phyloP scores from a whole-genome alignment of 2,329 filamentous ascomycete species.

The Diaporthe caulivora region DNA sequence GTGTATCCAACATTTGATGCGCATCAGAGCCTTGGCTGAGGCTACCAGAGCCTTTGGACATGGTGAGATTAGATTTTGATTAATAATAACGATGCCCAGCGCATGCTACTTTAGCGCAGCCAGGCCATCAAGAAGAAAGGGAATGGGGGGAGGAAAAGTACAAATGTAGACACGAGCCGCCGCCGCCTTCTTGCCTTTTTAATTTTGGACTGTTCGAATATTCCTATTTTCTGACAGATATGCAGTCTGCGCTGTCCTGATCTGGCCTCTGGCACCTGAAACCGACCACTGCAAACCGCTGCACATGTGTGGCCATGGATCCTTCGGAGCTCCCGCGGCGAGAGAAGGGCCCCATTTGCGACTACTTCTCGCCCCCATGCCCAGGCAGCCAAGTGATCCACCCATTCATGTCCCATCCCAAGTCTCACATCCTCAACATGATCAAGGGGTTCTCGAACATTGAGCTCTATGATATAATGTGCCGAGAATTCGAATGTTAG shows the following conservation, averaged over 20 bases:
- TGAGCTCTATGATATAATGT: neutral
- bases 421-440: neutral
- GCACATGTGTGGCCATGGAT: neutral
- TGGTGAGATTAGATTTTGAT: neutral
- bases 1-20: neutral
- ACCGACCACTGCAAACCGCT: neutral
- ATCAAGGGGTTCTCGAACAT: neutral
- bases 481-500: neutral
- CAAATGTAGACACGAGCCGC: neutral
- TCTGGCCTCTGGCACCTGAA: neutral
- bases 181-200: neutral
- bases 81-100: neutral
- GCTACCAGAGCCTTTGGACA: neutral
- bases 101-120: neutral
- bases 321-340: neutral
- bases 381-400: neutral
- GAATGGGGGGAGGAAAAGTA: neutral
- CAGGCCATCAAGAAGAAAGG: neutral
- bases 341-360: neutral
- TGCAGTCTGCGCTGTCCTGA: neutral
- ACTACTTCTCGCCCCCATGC: constrained; percentile 1
- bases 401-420: neutral
- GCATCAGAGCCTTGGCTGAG: neutral
- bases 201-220: neutral
- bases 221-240: neutral